Base-by-base conservation (phyloP, 164 flowering plant species). In the Dillenia turbinata region DNA sequence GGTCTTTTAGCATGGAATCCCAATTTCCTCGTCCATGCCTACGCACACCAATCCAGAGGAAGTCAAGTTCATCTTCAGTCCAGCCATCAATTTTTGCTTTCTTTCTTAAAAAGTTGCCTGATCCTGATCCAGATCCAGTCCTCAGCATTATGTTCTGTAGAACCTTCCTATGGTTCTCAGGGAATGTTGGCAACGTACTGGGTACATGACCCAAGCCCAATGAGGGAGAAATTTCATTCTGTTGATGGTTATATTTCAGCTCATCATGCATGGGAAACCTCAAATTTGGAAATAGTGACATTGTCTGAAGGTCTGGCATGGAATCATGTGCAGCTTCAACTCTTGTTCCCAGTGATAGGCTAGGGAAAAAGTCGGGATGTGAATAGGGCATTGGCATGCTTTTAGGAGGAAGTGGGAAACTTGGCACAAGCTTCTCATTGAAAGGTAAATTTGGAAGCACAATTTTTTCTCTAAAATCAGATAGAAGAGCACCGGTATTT, bases 11-110 rank as follows among this genome's bases (percentile, higher is more conserved):
- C 89, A 95, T 85, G 46, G 77, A 64, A 51, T 83, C 85, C 98
- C 99, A 95, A 63, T 88, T 92, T 40, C 97, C 97, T 49, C 75
- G 71, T 46, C 99, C 99, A 75, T 95, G 88, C 68, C 99, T 78
- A 45, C 99, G 96, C 64, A 95, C 93, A 64, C 99, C 99, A 75
- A 95, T 81, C 99, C 99, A 95, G 12, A 95, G 86, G 60, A 74
- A 79, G 78, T 95, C 99, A 51, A 95, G 96, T 72, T 95, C 99
- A 71, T 95, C 93, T 65, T 95, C 99, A 44, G 98, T 83, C 99
- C 99, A 95, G n/a, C 78, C 59, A 73, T 87, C 89, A 13, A 65
- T 57, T 76, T 76, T 89, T n/a, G 73, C 26, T 62, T 76, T 86
- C 83, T 75, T 86, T 68, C 70, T 84, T 16, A 72, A 61, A 45